Evolutionary conservation across 306 rosid genomes (phyloP).

Genomic region (Inga laurina): DNA sequence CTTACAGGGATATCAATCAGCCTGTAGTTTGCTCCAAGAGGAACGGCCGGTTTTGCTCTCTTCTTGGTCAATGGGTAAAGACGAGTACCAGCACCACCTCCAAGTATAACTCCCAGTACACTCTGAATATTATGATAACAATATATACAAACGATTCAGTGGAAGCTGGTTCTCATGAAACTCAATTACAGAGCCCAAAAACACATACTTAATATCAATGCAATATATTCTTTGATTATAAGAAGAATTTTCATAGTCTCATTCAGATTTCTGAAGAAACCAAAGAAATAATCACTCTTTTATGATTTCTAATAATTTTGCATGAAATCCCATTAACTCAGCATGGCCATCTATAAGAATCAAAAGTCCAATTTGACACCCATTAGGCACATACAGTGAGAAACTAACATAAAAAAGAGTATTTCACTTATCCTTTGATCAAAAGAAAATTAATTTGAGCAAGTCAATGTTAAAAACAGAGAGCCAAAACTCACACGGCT

Average conservation of each 20-base stretch:
- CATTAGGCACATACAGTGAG: background rate
- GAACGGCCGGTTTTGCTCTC: slow-evolving; percentile 98
- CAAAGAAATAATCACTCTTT: background rate
- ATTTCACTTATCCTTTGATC: background rate
- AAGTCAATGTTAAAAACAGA: background rate
- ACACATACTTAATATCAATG: background rate
- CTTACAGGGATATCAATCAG: slow-evolving; percentile 97
- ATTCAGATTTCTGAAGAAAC: slow-evolving; percentile 8
- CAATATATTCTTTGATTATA: background rate
- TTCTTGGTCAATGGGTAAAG: slow-evolving; percentile 94
- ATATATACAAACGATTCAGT: slow-evolving; percentile 17
- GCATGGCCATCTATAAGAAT: background rate
- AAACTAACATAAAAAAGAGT: background rate
- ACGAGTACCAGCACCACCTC: slow-evolving; percentile 98
- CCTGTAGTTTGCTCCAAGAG: slow-evolving; percentile 96
- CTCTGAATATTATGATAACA: slow-evolving; percentile 54
- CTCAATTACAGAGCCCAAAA: background rate
- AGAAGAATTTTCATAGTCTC: background rate
- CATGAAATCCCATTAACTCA: background rate
- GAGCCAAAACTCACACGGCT: slow-evolving; percentile 65
- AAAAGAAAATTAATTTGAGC: background rate
- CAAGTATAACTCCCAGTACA: slow-evolving; percentile 90
- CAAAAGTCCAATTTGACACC: slow-evolving; percentile 7
- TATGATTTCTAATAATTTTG: background rate
- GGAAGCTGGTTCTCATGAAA: slow-evolving; percentile 9